These are phyloP conservation scores for Acanthamoeba royreba DNA, from an alignment of 208 protist species.

Conservation along the genomic window DNA sequence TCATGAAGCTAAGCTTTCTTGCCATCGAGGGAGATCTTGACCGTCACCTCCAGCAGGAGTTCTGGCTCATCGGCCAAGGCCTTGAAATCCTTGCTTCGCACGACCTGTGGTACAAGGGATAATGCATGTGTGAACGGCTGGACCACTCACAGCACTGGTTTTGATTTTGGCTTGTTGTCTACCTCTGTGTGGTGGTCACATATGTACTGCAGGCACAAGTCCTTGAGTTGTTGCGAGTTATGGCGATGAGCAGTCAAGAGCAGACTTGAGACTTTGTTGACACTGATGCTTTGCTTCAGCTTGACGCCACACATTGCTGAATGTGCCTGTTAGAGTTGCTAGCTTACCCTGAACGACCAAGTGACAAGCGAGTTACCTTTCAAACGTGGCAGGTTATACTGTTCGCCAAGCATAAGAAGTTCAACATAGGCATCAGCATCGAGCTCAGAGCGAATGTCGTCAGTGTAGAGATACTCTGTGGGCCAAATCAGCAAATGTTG, in stretches of 20 bases:
- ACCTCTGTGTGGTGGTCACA: neutral
- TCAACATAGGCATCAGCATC: neutral
- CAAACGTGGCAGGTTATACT: neutral
- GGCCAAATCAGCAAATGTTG: neutral
- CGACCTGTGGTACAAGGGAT: neutral
- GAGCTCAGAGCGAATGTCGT: neutral
- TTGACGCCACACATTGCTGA: neutral
- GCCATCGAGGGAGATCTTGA: neutral
- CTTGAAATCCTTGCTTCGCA: neutral
- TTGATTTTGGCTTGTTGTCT: too few species aligned
- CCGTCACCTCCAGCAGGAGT: neutral
- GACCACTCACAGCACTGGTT: too few species aligned
- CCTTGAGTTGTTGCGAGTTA: neutral
- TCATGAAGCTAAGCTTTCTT: too few species aligned
- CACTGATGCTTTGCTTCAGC: slow-evolving; percentile 20
- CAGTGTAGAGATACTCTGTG: neutral
- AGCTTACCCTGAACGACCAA: too few species aligned
- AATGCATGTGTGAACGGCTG: too few species aligned
- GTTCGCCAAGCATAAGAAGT: neutral
- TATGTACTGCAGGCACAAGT: neutral
- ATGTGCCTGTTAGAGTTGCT: too few species aligned
- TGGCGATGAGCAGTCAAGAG: neutral
- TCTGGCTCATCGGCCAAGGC: neutral
- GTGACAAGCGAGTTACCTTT: too few species aligned
- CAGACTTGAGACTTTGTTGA: neutral